Evolutionary conservation across 129 eudicot species (phyloP), one percentile per base, ranked within the genome.

Genomic region (Rutidosis leptorrhynchoides): DNA sequence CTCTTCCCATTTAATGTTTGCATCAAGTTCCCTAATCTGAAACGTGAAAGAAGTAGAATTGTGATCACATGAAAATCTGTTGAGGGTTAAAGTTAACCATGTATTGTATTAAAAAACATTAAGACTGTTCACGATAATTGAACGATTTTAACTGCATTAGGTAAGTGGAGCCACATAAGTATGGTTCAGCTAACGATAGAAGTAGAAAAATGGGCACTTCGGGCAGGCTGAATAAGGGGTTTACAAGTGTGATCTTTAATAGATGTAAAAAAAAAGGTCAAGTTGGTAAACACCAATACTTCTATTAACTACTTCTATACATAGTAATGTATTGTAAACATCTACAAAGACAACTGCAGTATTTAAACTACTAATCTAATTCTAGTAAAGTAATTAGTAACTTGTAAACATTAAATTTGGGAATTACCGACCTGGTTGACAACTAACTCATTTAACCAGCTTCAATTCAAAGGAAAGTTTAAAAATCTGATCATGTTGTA

Each of bases 11-110:
- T 76, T 81, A 72, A 88, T 83, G 69, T 80, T 80, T 61, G 90
- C 77, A 78, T 92, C 95, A 68, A 92, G 88, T 72, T 92, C 98
- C 70, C 98, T 78, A 67, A 92, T 80, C 98, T 92, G 87, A 65
- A 37, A 21, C 7, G 27, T 21, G 14, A 58, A 46, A 33, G 3
- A 42, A 58, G 4, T 45, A 23, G 21, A 76, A 62, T 30, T 20
- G 48, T 29, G 8, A 75, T 49, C 30, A 60, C 53, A 28, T 62
- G 37, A 64, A 58, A 32, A 73, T 23, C 49, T 32, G 7, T 5
- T 17, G 17, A 55, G 55, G 35, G 57, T 56, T 55, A 40, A 55
- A 33, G 58, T 23, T n/a, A 40, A 62, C 62, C 33, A 6, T 5
- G 28, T 7, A 53, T 10, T 17, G 48, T 48, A 26, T 11, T 16